Evolutionary conservation across 78 protist genomes (phyloP), one percentile per base, ranked within the genome.

Genomic region (Chrysochromulina parva): DNA sequence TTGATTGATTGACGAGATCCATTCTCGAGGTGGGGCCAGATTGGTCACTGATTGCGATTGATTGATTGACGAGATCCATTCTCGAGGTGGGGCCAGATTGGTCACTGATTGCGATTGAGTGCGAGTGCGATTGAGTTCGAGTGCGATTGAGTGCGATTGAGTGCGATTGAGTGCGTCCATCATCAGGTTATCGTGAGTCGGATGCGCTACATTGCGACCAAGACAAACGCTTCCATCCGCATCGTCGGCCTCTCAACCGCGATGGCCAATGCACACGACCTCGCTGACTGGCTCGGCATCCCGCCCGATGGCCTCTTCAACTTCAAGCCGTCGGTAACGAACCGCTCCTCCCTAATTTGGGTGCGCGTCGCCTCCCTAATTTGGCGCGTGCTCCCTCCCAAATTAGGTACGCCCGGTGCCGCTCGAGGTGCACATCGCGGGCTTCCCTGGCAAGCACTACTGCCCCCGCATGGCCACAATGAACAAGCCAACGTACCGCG

Each of bases 401-500:
- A 0, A 38, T 38, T 38, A 38, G 38, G 99, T 98, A 59, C 96
- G 99, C n/a, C 99, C 99, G 3, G 99, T 97, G 7, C 99, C 99
- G 4, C 92, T 98, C n/a, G 95, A 92, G 62, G 90, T 86, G 74
- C 90, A 86, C 76, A 86, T 86, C 80, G 80, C 58, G n/a, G 98
- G 99, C 28, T 97, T 93, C 95, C 95, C 99, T 13, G 99, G 99
- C 20, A 94, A 96, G 91, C 97, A 98, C 95, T 99, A 98, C 94
- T 99, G 99, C 93, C 99, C 99, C 53, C 96, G 99, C n/a, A 99
- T 99, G 99, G 99, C 96, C 17, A 93, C 99, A 28, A 99, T 99
- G 99, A 99, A 99, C 97, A 97, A 97, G 91, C 99, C 99, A 47
- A 47, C 96, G 11, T 99, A 94, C 93, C 57, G 76, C 65, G 85